Evolutionary conservation across 2,329 filamentous ascomycete genomes (phyloP).

Genomic region (Dactylellina haptotyla): DNA sequence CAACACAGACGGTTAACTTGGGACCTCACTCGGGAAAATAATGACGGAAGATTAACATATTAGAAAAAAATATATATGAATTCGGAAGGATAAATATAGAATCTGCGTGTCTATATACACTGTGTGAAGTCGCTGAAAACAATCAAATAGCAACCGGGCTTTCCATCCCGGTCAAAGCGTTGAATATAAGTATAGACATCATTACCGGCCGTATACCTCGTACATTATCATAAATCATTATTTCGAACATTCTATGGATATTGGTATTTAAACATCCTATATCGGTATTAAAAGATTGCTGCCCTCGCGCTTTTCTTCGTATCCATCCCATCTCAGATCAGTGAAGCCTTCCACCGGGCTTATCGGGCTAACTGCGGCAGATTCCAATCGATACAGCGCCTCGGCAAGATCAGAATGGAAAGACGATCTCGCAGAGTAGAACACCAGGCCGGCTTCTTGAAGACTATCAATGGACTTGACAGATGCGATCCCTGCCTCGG

Average conservation of each 20-base stretch:
- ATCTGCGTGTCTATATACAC: too few species aligned
- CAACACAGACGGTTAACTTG: neutral
- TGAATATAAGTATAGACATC: too few species aligned
- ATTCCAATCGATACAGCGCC: conserved; percentile 3
- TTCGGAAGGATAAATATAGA: too few species aligned
- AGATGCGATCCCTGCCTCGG: conserved; percentile 4
- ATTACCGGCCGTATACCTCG: too few species aligned
- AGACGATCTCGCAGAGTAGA: conserved; percentile 8
- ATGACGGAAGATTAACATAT: too few species aligned
- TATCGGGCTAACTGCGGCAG: neutral
- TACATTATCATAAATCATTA: too few species aligned
- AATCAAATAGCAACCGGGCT: too few species aligned
- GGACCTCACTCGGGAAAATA: too few species aligned
- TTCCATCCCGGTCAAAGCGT: too few species aligned
- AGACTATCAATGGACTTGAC: conserved; percentile 13
- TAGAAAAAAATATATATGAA: too few species aligned
- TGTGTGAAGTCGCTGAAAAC: too few species aligned
- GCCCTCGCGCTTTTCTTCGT: neutral
- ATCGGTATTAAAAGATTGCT: neutral
- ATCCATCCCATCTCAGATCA: conserved; percentile 2
- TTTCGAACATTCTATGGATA: neutral
- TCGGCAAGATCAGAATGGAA: conserved; percentile 10
- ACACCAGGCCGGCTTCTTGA: conserved; percentile 8
- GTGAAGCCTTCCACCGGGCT: neutral
- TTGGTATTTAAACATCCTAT: neutral